These are phyloP conservation scores for Plasmopara halstedii DNA, from an alignment of 352 stramenopile genomes.

Conservation along the genomic window DNA sequence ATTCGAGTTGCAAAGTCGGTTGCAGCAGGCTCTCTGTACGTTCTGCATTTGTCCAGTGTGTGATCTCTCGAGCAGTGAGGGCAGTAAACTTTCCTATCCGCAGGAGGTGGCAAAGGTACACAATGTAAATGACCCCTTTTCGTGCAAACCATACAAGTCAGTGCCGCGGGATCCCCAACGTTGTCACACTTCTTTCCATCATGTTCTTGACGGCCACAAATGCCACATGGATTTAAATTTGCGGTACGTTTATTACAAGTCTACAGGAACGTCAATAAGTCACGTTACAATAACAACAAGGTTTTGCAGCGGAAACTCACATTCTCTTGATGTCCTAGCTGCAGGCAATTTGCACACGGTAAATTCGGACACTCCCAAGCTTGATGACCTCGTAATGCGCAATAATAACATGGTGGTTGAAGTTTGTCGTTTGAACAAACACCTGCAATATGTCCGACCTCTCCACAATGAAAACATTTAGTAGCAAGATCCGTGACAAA, in stretches of 20 bases:
- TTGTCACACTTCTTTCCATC: conserved; percentile 34
- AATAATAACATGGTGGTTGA: conserved; percentile 73
- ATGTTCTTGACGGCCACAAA: conserved; percentile 57
- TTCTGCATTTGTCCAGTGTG: conserved; percentile 30
- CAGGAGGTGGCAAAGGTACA: conserved; percentile 51
- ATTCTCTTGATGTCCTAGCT: conserved; percentile 56
- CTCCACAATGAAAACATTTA: conserved; percentile 80
- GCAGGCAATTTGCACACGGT: conserved; percentile 56
- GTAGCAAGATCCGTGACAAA: conserved; percentile 75
- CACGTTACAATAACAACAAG: background rate
- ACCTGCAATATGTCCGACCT: conserved; percentile 71
- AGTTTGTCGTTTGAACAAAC: conserved; percentile 71
- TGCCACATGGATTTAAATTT: conserved; percentile 28
- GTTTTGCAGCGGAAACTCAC: conserved; percentile 15
- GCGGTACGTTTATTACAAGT: conserved; percentile 50
- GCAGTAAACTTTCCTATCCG: conserved; percentile 66
- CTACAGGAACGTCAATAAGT: conserved; percentile 12
- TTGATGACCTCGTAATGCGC: conserved; percentile 61
- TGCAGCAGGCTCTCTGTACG: conserved; percentile 36
- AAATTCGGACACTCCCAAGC: conserved; percentile 59
- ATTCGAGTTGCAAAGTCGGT: conserved; percentile 37
- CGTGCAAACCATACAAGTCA: conserved; percentile 75
- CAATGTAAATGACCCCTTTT: conserved; percentile 58
- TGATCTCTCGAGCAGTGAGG: conserved; percentile 58
- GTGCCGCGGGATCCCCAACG: conserved; percentile 14